Base-by-base conservation (phyloP, 2,329 filamentous ascomycete genomes). In the Colletotrichum sp. region DNA sequence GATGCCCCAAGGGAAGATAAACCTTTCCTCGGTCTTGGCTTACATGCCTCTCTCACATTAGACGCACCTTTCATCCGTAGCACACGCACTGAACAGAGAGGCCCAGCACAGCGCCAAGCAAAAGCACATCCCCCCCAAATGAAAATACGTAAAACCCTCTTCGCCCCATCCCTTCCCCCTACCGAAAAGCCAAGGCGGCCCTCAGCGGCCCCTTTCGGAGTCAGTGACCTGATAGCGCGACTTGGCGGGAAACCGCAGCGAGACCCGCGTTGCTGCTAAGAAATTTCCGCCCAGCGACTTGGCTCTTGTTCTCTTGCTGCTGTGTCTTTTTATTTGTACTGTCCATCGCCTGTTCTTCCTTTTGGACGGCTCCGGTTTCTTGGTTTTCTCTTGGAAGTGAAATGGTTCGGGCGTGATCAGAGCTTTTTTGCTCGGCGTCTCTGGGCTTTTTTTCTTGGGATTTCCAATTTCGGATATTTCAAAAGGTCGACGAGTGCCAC, bases 161-260 rank as follows among this genome's bases (percentile, higher is more conserved):
- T 62, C 28, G 28, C n/a, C 28, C 28, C 64, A 44, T 44, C 21
- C 15, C 32, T 3, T 13, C 32, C 15, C 34, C 34, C 34, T 55
- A 36, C 39, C 21, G 57, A 64, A 70, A 64, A 64, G 70, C 73
- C 70, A 76, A 76, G 70, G 44, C 70, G 70, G 73, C 28, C 55
- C 44, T 68, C 69, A 63, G 73, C 59, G 72, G 72, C 57, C 62
- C 32, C 44, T 62, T 64, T 49, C 65, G 73, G 73, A 65, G 73
- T 73, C 73, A 76, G 73, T 73, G 73, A 76, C 57, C 70, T 65
- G 73, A 69, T 76, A 69, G 73, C 70, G 73, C 64, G 63, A 69
- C 73, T 76, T 76, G 73, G 73, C 73, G 57, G 30, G 28, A 57
- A 69, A 34, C 64, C 55, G 30, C 72, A 57, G 18, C 71, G 72